Percentiles rank a stretch among this genome's conserved stretches.
Evolutionary conservation across 2,329 filamentous ascomycete species (phyloP).

Genomic region (Neonectria hederae): DNA sequence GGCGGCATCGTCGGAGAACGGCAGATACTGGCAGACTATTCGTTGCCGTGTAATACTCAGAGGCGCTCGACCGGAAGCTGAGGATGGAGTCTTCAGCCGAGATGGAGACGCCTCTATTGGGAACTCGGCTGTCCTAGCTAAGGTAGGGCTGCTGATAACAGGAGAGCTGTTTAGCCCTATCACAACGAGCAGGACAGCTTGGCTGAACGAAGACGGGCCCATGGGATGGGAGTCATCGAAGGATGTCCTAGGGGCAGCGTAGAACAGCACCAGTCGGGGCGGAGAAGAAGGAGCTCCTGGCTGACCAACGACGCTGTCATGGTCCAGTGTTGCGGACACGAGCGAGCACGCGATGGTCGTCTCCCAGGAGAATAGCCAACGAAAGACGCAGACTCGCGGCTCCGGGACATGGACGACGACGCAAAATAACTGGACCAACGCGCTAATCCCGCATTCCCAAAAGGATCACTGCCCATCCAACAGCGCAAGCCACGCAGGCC

Average conservation of each 20-base stretch:
- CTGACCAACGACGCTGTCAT: conserved; percentile 2
- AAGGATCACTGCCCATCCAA: conserved; percentile 21
- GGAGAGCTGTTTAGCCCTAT: conserved; percentile 32
- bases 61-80: conserved; percentile 24
- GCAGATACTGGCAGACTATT: conserved; percentile 13
- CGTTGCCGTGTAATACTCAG: conserved; percentile 9
- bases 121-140: conserved; percentile 14
- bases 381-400: conserved; percentile 31
- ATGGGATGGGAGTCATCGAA: conserved; percentile 3
- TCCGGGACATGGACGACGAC: conserved; percentile 18
- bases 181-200: conserved; percentile 15
- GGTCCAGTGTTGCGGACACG: conserved; percentile 6
- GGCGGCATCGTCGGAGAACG: conserved; percentile 12
- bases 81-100: conserved; percentile 22
- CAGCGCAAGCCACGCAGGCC: conserved; percentile 40
- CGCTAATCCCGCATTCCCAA: conserved; percentile 46
- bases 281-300: conserved; percentile 4
- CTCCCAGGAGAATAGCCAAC: conserved; percentile 30
- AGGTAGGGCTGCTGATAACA: conserved; percentile 18
- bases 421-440: conserved; percentile 27
- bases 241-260: neutral
- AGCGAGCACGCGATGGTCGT: conserved; percentile 21
- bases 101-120: conserved; percentile 21
- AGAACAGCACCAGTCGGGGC: conserved; percentile 13
- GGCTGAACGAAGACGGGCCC: conserved; percentile 1